phyloP scores from a whole-genome alignment of 2,329 filamentous ascomycete species.

The Dactylellina haptotyla region DNA sequence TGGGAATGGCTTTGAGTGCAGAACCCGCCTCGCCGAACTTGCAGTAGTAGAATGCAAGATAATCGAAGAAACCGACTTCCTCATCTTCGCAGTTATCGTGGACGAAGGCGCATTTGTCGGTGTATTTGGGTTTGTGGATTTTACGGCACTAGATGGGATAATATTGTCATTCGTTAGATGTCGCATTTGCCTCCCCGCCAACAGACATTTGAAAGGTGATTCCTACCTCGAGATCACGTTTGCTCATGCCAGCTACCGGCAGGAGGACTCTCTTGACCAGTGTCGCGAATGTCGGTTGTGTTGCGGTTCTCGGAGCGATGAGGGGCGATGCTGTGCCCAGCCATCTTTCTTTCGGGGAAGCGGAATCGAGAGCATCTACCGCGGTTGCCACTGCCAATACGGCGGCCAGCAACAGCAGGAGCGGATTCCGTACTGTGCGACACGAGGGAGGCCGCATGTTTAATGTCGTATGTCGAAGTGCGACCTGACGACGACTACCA shows the following conservation, averaged over 20 bases:
- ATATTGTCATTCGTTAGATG: not conserved
- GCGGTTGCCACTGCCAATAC: constrained; percentile 17
- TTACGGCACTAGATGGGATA: constrained; percentile 72
- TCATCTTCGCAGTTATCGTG: constrained; percentile 83
- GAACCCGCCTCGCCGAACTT: constrained; percentile 64
- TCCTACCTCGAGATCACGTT: constrained; percentile 54
- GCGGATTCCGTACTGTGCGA: constrained; percentile 35
- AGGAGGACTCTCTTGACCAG: constrained; percentile 37
- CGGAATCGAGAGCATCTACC: constrained; percentile 20
- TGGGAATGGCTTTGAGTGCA: constrained; percentile 77
- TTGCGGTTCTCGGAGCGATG: constrained; percentile 20
- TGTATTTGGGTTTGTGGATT: constrained; percentile 72
- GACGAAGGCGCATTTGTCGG: constrained; percentile 88
- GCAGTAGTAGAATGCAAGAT: constrained; percentile 93
- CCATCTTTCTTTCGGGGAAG: constrained; percentile 23
- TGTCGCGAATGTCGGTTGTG: constrained; percentile 31
- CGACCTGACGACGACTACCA: constrained; percentile 3
- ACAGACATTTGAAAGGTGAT: not conserved
- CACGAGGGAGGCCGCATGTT: constrained; percentile 29
- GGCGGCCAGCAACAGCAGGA: constrained; percentile 21
- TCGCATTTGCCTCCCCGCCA: too few relatives aligned
- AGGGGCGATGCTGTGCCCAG: not conserved
- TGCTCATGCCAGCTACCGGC: constrained; percentile 14
- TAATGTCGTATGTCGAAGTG: not conserved
- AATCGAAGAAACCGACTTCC: constrained; percentile 87